phyloP scores from a whole-genome alignment of 2,329 filamentous ascomycete genomes.

The Orbilia quercus region DNA sequence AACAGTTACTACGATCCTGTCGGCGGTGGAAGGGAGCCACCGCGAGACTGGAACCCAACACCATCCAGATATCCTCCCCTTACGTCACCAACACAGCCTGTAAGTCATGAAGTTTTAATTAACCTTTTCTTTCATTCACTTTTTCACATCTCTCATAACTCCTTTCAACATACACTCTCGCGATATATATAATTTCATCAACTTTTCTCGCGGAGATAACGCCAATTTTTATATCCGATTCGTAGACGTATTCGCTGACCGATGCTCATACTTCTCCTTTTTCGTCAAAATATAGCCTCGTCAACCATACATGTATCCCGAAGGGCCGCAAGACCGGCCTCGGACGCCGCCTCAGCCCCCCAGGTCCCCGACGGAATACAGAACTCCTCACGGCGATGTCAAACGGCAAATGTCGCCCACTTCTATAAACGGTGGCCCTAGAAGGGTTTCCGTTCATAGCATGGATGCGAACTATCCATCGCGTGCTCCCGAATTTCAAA shows the following conservation, averaged over 20 bases:
- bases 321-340: slow-evolving; percentile 44
- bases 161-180: slow-evolving; percentile 5
- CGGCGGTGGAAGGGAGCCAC: slow-evolving; percentile 47
- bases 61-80: slow-evolving; percentile 46
- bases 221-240: slow-evolving; percentile 15
- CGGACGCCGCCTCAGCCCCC: slow-evolving; percentile 52
- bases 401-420: slow-evolving; percentile 53
- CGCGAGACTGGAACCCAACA: slow-evolving; percentile 47
- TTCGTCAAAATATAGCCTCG: slow-evolving; percentile 34
- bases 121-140: background rate
- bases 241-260: slow-evolving; percentile 3
- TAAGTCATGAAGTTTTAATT: slow-evolving; percentile 6
- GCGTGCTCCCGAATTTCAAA: slow-evolving; percentile 45
- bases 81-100: slow-evolving; percentile 48
- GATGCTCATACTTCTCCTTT: slow-evolving; percentile 24
- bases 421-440: slow-evolving; percentile 42
- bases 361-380: slow-evolving; percentile 50
- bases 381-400: slow-evolving; percentile 40
- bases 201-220: slow-evolving; percentile 12
- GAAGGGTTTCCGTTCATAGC: slow-evolving; percentile 44
- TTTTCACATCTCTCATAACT: background rate
- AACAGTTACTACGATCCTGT: slow-evolving; percentile 55
- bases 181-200: slow-evolving; percentile 2
- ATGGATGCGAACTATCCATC: slow-evolving; percentile 50
- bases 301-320: slow-evolving; percentile 51